These are phyloP conservation scores for Pinus tabuliformis DNA, from an alignment of 75 land plant species.

Conservation along the genomic window DNA sequence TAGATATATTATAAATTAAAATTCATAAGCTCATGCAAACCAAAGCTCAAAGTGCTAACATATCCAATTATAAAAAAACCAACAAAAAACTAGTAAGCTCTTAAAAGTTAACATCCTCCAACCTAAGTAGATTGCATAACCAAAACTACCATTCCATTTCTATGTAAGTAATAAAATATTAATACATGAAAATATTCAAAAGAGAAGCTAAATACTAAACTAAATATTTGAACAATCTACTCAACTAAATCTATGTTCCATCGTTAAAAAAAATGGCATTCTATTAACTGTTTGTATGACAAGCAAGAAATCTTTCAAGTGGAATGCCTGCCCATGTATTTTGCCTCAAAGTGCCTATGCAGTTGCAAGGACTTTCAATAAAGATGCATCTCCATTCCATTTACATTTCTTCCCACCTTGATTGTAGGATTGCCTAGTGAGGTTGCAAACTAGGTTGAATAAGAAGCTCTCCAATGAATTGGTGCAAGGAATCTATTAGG, in stretches of 20 bases:
- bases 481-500: conserved; percentile 60
- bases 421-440: conserved; percentile 45
- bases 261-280: background rate
- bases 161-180: background rate
- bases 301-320: background rate
- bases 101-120: background rate
- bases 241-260: background rate
- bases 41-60: background rate
- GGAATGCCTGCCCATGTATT: conserved; percentile 2
- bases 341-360: conserved; percentile 49
- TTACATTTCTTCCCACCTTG: conserved; percentile 84
- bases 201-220: background rate
- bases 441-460: conserved; percentile 23
- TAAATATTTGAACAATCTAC: background rate
- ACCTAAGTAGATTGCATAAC: background rate
- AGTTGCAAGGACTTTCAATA: conserved; percentile 64
- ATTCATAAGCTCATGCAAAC: background rate
- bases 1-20: background rate
- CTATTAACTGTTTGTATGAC: no score
- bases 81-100: background rate
- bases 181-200: background rate
- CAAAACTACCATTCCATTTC: background rate
- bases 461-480: conserved; percentile 86
- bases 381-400: conserved; percentile 75
- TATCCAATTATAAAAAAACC: no score